These are phyloP conservation scores for Martiniozyma asiatica DNA, from an alignment of 1,139 yeast genomes.

Conservation along the genomic window DNA sequence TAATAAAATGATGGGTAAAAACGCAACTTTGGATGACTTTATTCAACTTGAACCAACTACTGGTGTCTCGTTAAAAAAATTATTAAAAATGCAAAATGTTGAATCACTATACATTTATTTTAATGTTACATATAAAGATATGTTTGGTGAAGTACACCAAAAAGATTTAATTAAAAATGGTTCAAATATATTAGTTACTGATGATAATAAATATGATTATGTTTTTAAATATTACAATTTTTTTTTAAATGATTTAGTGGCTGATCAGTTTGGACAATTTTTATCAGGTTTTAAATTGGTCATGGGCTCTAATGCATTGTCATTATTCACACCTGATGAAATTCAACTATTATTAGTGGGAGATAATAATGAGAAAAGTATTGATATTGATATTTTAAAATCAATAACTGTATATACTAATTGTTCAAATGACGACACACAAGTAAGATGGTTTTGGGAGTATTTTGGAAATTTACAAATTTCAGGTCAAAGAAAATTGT, in stretches of 20 bases:
- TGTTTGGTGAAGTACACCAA: conserved; percentile 28
- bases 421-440: conserved; percentile 34
- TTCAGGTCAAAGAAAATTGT: conserved; percentile 44
- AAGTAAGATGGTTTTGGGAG: conserved; percentile 80
- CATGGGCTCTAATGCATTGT: conserved; percentile 68
- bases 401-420: conserved; percentile 66
- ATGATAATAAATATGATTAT: conserved; percentile 44
- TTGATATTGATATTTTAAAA: conserved; percentile 57
- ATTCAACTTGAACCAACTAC: conserved; percentile 55
- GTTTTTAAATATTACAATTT: conserved; percentile 52
- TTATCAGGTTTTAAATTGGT: conserved; percentile 63
- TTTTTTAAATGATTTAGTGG: conserved; percentile 44
- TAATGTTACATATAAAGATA: conserved; percentile 31
- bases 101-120: conserved; percentile 37
- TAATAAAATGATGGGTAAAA: conserved; percentile 50
- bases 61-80: conserved; percentile 41
- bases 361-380: conserved; percentile 34
- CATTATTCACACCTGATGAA: conserved; percentile 71
- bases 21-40: conserved; percentile 51
- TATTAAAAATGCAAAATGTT: conserved; percentile 31
- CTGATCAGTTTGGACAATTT: conserved; percentile 44
- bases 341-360: conserved; percentile 73
- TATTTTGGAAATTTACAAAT: conserved; percentile 37
- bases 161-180: conserved; percentile 52
- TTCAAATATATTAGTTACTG: conserved; percentile 36